Evolutionary conservation across 345 rosid species (phyloP).

Genomic region (Brassica incana): DNA sequence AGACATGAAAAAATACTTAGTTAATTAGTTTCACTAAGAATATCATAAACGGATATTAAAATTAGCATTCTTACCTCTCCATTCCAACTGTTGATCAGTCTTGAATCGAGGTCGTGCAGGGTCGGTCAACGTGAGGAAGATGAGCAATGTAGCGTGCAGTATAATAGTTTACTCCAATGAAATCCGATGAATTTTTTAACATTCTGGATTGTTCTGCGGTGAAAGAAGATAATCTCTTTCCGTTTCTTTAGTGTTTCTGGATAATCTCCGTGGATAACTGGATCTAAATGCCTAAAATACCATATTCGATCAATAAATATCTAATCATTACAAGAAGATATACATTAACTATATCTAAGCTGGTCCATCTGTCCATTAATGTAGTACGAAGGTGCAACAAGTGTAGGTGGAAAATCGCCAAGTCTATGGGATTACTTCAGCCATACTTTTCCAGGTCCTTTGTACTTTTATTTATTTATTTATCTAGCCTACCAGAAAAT

Average conservation of each 20-base stretch:
- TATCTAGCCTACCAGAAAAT: not conserved
- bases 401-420: conserved; percentile 38
- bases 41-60: not conserved
- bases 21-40: not conserved
- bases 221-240: conserved; percentile 24
- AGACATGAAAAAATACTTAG: not conserved
- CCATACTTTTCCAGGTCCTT: conserved; percentile 37
- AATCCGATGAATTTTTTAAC: conserved; percentile 30
- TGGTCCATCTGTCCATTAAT: not conserved
- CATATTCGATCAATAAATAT: not conserved
- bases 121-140: conserved; percentile 7
- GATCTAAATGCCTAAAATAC: conserved; percentile 27
- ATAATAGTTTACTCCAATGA: conserved; percentile 35
- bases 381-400: conserved; percentile 43
- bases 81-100: conserved; percentile 26
- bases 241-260: conserved; percentile 27
- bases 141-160: conserved; percentile 4
- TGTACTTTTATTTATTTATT: not conserved
- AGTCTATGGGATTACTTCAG: conserved; percentile 42
- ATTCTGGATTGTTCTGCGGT: conserved; percentile 34
- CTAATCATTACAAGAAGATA: not conserved
- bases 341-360: not conserved
- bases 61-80: conserved; percentile 12
- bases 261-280: conserved; percentile 33
- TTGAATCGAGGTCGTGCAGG: conserved; percentile 18